Conservation (phyloP, 257 asterid species). For the Jacaranda mimosifolia region DNA sequence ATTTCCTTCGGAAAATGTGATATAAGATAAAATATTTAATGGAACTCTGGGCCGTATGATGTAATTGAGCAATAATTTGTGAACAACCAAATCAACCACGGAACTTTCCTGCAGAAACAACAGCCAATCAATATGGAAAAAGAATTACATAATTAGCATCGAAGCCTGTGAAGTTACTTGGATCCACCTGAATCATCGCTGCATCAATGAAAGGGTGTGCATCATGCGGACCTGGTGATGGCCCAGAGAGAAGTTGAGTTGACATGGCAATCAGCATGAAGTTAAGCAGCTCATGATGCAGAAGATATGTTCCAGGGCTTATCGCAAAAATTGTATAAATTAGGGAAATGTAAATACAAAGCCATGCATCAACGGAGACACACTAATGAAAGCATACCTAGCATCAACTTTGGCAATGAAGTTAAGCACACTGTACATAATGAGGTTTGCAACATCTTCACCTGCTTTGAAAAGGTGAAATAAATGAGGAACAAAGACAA, state of each 20-base stretch:
- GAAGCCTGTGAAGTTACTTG: conserved; percentile 26
- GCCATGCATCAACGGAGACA: conserved; percentile 31
- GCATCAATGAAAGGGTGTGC: conserved; percentile 91
- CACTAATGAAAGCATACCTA: conserved; percentile 62
- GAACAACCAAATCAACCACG: conserved; percentile 69
- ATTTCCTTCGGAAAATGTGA: conserved; percentile 69
- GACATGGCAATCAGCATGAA: conserved; percentile 82
- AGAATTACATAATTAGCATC: conserved; percentile 11
- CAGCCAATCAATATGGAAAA: conserved; percentile 23
- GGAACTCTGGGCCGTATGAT: conserved; percentile 65
- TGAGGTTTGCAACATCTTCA: conserved; percentile 64
- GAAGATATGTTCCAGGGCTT: conserved; percentile 76
- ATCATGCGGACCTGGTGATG: conserved; percentile 90
- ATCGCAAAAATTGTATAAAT: conserved; percentile 39
- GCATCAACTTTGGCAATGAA: conserved; percentile 84
- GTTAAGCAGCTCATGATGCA: conserved; percentile 88
- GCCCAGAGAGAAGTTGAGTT: conserved; percentile 94
- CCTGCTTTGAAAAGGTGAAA: conserved; percentile 51
- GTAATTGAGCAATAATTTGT: conserved; percentile 80
- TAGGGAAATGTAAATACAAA: conserved; percentile 34
- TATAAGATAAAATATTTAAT: conserved; percentile 56
- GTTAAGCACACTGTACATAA: conserved; percentile 74
- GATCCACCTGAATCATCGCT: conserved; percentile 79
- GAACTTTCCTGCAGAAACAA: conserved; percentile 71
- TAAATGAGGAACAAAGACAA: background rate